Percentiles rank a stretch among this genome's conserved stretches.
phyloP scores from a whole-genome alignment of 2,329 filamentous ascomycete species.

The Neoscytalidium dimidiatum region DNA sequence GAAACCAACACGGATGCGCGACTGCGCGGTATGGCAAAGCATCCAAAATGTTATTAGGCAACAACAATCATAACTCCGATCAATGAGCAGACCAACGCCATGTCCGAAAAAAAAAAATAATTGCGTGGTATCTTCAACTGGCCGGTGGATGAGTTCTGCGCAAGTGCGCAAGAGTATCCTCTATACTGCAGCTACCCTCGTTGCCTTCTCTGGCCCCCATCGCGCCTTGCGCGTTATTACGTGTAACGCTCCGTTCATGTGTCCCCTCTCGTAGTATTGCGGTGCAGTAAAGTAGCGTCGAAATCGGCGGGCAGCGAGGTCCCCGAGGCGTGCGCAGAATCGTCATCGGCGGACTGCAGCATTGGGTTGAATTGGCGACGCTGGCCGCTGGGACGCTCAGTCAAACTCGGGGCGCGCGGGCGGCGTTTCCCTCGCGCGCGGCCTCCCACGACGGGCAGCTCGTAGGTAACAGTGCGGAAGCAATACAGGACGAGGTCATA shows the following conservation, averaged over 20 bases:
- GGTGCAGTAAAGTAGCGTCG: not conserved
- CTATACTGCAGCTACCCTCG: not conserved
- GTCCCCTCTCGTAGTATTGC: not conserved
- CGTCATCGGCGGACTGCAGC: not conserved
- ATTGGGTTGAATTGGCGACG: slow-evolving; percentile 44
- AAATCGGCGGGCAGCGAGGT: not conserved
- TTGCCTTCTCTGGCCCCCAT: not conserved
- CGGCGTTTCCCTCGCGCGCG: slow-evolving; percentile 60
- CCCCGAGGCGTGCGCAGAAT: not conserved
- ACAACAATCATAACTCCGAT: not conserved
- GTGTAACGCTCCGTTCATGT: not conserved
- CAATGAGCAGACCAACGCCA: not conserved
- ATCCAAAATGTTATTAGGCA: not conserved
- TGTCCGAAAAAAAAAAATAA: not conserved
- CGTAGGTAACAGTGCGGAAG: slow-evolving; percentile 59
- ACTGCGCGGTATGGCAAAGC: not conserved
- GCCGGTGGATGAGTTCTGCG: not conserved
- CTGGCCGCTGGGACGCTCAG: slow-evolving; percentile 56
- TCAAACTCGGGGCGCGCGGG: slow-evolving; percentile 63
- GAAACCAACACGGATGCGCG: not conserved
- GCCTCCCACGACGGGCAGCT: slow-evolving; percentile 62
- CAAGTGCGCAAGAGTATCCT: not conserved
- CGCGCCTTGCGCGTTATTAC: not conserved
- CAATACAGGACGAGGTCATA: slow-evolving; percentile 67
- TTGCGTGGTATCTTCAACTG: not conserved